These are phyloP conservation scores for Gaeumannomyces tritici DNA, from an alignment of 2,329 filamentous ascomycete genomes.

Conservation along the genomic window DNA sequence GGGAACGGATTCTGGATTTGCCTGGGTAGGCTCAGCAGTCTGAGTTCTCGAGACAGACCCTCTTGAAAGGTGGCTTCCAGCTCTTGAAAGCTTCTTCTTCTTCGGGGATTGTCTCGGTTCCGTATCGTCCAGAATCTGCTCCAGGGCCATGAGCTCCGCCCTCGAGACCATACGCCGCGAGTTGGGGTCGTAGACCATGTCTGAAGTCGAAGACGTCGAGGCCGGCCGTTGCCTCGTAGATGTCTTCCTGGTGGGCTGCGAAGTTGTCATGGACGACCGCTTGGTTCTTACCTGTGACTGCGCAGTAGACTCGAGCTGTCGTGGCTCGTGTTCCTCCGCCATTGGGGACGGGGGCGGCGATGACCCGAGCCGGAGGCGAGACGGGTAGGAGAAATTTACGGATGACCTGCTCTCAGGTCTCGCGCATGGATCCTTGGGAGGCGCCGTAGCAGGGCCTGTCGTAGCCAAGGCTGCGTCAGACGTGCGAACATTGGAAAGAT, in stretches of 20 bases:
- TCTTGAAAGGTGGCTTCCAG: not conserved
- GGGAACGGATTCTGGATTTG: not conserved
- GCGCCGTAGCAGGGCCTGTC: slow-evolving; percentile 12
- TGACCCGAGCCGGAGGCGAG: slow-evolving; percentile 29
- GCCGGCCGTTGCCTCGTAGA: slow-evolving; percentile 13
- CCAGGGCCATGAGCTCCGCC: slow-evolving; percentile 29
- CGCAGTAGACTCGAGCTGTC: slow-evolving; percentile 3
- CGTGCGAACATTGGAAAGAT: slow-evolving; percentile 33
- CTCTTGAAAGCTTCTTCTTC: slow-evolving; percentile 8
- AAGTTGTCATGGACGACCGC: slow-evolving; percentile 9
- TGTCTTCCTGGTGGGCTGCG: slow-evolving; percentile 15
- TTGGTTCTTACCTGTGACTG: slow-evolving; percentile 3
- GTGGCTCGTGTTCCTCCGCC: slow-evolving; percentile 4
- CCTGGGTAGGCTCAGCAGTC: not conserved
- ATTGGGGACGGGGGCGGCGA: slow-evolving; percentile 2
- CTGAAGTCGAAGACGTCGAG: slow-evolving; percentile 23
- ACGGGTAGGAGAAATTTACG: slow-evolving; percentile 51
- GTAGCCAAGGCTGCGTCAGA: slow-evolving; percentile 30
- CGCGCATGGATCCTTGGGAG: slow-evolving; percentile 20
- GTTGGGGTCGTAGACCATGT: slow-evolving; percentile 55
- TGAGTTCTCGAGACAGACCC: not conserved
- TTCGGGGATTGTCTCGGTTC: slow-evolving; percentile 13
- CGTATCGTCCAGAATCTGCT: slow-evolving; percentile 28
- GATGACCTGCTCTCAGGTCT: slow-evolving; percentile 40
- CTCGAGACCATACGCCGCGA: slow-evolving; percentile 52